phyloP scores from a whole-genome alignment of 2,329 filamentous ascomycete genomes.

The Apiospora rasikravindrae region DNA sequence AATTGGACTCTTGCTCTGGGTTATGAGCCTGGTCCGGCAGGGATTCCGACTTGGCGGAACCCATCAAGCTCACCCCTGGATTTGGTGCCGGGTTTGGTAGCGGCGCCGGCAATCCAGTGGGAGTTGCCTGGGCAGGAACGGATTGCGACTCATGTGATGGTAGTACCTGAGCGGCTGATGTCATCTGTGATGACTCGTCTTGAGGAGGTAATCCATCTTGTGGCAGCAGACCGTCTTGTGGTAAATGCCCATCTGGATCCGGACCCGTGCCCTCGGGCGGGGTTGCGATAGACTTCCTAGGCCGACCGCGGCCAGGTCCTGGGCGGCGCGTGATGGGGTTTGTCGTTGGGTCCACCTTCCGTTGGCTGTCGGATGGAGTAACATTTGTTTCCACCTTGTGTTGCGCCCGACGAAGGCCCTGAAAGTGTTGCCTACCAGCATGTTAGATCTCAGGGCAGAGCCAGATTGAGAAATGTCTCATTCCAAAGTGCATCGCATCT shows the following conservation, averaged over 20 bases:
- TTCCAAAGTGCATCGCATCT: neutral
- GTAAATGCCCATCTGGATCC: neutral
- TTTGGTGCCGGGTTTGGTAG: neutral
- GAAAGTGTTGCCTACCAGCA: constrained; percentile 61
- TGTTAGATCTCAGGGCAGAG: constrained; percentile 14
- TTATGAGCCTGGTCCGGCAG: neutral
- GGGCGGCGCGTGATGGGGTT: constrained; percentile 67
- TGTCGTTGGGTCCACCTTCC: constrained; percentile 54
- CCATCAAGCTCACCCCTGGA: neutral
- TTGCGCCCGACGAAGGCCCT: constrained; percentile 61
- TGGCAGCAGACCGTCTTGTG: neutral
- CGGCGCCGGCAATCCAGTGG: neutral
- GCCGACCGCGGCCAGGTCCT: constrained; percentile 61
- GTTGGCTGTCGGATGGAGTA: constrained; percentile 39
- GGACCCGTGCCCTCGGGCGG: constrained; percentile 22
- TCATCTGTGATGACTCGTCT: neutral
- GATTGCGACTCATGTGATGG: neutral
- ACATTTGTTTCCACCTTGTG: constrained; percentile 52
- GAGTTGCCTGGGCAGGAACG: neutral
- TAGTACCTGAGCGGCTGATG: neutral
- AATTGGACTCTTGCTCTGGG: neutral
- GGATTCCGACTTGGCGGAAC: neutral
- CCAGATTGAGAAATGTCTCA: neutral
- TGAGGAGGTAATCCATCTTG: neutral
- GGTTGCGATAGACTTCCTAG: constrained; percentile 48